phyloP scores from a whole-genome alignment of 805 yeast genomes.

The Kuraishia hungarica region DNA sequence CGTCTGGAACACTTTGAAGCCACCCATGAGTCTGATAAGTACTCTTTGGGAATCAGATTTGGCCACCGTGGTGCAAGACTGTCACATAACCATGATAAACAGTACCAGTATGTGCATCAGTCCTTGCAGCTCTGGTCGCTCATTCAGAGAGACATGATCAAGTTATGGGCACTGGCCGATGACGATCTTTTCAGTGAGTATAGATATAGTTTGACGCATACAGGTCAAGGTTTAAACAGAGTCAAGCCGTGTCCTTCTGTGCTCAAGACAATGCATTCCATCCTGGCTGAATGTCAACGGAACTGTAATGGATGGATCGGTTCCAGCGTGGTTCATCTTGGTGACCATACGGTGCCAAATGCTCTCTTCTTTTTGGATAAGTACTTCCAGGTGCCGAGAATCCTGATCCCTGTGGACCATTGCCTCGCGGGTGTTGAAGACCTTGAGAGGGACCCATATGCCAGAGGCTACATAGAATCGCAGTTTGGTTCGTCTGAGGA shows the following conservation, averaged over 20 bases:
- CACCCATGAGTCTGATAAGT: constrained; percentile 30
- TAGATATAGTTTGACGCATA: constrained; percentile 53
- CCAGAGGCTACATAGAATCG: constrained; percentile 40
- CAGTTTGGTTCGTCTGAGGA: constrained; percentile 51
- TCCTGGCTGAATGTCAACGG: constrained; percentile 57
- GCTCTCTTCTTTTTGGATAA: constrained; percentile 74
- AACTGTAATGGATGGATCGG: constrained; percentile 68
- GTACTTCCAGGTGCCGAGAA: constrained; percentile 72
- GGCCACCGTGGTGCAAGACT: constrained; percentile 66
- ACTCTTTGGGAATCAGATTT: constrained; percentile 51
- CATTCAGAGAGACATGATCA: constrained; percentile 71
- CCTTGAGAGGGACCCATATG: constrained; percentile 38
- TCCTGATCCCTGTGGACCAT: constrained; percentile 63
- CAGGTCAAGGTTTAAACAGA: constrained; percentile 78
- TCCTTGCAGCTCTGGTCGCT: constrained; percentile 69
- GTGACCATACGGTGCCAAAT: constrained; percentile 80
- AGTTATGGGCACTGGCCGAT: constrained; percentile 71
- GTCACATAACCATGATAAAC: constrained; percentile 66
- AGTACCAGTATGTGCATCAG: constrained; percentile 67
- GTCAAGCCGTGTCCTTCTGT: constrained; percentile 67
- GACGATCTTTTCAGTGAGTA: constrained; percentile 52
- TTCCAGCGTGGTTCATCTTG: constrained; percentile 70
- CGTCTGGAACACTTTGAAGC: constrained; percentile 39
- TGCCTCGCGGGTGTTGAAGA: constrained; percentile 47
- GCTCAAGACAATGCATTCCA: constrained; percentile 61